phyloP scores from a whole-genome alignment of 129 eudicot species.

The Helianthus tuberosus region DNA sequence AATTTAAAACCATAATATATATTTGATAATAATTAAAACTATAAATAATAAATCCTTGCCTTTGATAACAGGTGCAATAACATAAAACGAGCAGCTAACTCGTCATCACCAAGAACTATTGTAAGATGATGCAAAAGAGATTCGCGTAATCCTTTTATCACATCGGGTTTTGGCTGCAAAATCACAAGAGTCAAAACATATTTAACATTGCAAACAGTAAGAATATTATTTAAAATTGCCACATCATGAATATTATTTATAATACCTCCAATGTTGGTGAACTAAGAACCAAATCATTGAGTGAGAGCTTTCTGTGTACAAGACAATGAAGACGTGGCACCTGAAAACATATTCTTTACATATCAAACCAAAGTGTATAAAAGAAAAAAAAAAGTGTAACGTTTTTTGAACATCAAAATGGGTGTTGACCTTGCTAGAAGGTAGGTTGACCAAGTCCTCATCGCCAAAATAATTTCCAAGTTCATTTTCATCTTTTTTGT shows the following conservation, averaged over 20 bases:
- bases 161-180: conserved; percentile 49
- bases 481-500: conserved; percentile 42
- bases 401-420: neutral
- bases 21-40: neutral
- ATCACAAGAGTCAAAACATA: conserved; percentile 1
- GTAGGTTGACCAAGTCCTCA: conserved; percentile 53
- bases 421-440: conserved; percentile 62
- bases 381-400: neutral
- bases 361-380: neutral
- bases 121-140: conserved; percentile 71
- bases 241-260: neutral
- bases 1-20: neutral
- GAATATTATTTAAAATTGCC: neutral
- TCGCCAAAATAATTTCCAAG: conserved; percentile 43
- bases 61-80: conserved; percentile 84
- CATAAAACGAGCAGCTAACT: conserved; percentile 79
- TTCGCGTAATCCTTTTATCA: conserved; percentile 66
- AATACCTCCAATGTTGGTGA: conserved; percentile 66
- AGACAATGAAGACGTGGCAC: conserved; percentile 95
- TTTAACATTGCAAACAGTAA: neutral
- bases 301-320: conserved; percentile 68
- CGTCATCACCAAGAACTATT: conserved; percentile 78
- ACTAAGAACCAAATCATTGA: conserved; percentile 49
- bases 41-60: conserved; percentile 40
- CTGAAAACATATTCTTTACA: conserved; percentile 36